Conservation (phyloP, 768 basidiomycete species). For the Suillus paluster region DNA sequence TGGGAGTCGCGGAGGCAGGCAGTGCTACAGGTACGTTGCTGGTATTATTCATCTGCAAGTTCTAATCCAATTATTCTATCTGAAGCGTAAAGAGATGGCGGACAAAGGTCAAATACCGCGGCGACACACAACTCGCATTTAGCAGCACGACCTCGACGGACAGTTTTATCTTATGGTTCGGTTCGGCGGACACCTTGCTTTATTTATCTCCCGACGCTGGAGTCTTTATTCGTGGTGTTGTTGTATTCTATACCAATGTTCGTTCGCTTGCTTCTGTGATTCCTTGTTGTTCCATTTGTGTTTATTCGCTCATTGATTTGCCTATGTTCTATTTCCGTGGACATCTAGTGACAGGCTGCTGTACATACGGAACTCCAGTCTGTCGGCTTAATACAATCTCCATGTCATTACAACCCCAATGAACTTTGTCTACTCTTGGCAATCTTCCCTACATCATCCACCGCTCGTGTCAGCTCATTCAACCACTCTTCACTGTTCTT, state of each 20-base stretch:
- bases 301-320: not conserved
- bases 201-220: conserved; percentile 34
- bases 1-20: conserved; percentile 61
- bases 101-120: conserved; percentile 27
- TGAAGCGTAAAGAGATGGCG: conserved; percentile 36
- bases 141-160: not conserved
- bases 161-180: conserved; percentile 27
- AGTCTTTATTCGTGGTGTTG: conserved; percentile 26
- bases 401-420: not conserved
- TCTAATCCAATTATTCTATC: conserved; percentile 16
- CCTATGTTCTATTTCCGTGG: not conserved
- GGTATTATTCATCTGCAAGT: conserved; percentile 1
- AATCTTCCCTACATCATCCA: conserved; percentile 75
- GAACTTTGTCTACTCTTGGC: conserved; percentile 67
- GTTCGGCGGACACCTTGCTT: conserved; percentile 13
- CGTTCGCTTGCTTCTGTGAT: conserved; percentile 9
- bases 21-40: conserved; percentile 50
- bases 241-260: conserved; percentile 26
- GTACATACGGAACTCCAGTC: conserved; percentile 1
- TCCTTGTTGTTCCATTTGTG: conserved; percentile 3
- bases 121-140: conserved; percentile 17
- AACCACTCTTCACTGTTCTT: conserved; percentile 56
- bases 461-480: conserved; percentile 70
- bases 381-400: not conserved
- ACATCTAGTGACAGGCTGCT: not conserved